Percentiles rank a stretch among this genome's conserved stretches.
Conservation (phyloP, 345 rosid genomes). For the Mangifera indica region DNA sequence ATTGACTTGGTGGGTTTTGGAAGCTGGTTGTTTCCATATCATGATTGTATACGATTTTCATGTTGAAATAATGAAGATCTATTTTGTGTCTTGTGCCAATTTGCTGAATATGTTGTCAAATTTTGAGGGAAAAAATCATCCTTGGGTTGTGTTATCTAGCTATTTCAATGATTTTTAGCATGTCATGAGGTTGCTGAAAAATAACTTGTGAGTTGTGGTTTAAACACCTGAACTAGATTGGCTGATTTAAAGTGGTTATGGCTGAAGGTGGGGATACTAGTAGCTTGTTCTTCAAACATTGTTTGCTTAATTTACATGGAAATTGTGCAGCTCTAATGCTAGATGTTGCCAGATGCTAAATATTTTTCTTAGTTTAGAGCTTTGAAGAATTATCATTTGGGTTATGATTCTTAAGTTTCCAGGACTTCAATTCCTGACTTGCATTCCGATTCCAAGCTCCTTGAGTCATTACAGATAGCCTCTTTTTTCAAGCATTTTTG, state of each 20-base stretch:
- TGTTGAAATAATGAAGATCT: background rate
- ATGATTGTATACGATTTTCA: background rate
- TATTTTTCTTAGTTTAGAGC: background rate
- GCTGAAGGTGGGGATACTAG: background rate
- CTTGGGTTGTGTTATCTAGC: background rate
- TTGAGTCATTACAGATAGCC: background rate
- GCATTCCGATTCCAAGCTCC: too few relatives aligned
- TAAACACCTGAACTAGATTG: too few relatives aligned
- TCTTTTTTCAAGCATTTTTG: background rate
- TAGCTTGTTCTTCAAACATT: background rate
- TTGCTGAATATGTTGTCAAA: background rate
- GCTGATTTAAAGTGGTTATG: too few relatives aligned
- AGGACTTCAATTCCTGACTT: too few relatives aligned
- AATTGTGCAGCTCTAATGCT: background rate
- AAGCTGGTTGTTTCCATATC: too few relatives aligned
- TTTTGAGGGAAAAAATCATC: background rate
- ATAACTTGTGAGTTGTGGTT: too few relatives aligned
- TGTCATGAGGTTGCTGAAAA: too few relatives aligned
- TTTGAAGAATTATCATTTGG: background rate
- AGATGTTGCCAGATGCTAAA: background rate
- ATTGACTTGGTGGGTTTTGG: too few relatives aligned
- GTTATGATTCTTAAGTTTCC: background rate
- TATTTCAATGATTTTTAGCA: background rate
- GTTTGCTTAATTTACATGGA: background rate
- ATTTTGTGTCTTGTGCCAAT: background rate